Conservation (phyloP, 345 rosid species). For the Gossypium anomalum region DNA sequence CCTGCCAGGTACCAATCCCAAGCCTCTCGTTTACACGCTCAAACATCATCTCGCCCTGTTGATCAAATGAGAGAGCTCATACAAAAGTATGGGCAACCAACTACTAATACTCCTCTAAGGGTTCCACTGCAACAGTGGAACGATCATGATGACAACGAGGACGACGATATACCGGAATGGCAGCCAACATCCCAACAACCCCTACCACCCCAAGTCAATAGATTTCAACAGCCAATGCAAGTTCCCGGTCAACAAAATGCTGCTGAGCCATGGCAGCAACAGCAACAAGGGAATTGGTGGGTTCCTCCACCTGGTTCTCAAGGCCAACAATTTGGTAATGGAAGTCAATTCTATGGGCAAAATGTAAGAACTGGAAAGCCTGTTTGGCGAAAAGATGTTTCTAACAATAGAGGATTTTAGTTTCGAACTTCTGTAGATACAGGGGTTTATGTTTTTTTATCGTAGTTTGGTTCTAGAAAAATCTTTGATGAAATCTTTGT, state of each 20-base stretch:
- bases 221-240: conserved; percentile 15
- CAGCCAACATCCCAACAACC: conserved; percentile 37
- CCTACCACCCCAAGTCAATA: conserved; percentile 9
- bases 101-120: conserved; percentile 3
- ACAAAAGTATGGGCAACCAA: conserved; percentile 72
- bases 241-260: conserved; percentile 19
- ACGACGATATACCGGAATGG: conserved; percentile 94
- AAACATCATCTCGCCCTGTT: conserved; percentile 28
- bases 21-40: conserved; percentile 18
- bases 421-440: conserved; percentile 12
- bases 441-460: neutral
- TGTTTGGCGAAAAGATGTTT: conserved; percentile 40
- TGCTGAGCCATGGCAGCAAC: conserved; percentile 24
- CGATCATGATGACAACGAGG: conserved; percentile 63
- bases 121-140: conserved; percentile 45
- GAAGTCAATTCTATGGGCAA: conserved; percentile 23
- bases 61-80: conserved; percentile 77
- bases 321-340: conserved; percentile 10
- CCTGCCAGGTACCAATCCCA: conserved; percentile 9
- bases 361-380: conserved; percentile 25
- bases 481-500: neutral
- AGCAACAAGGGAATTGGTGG: conserved; percentile 35
- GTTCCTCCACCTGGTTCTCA: conserved; percentile 21
- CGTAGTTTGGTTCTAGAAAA: neutral
- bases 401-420: conserved; percentile 53